Percentiles rank a stretch among this genome's conserved stretches.
phyloP scores from a whole-genome alignment of 805 yeast species.

The Wilhelminamyces savonicus region DNA sequence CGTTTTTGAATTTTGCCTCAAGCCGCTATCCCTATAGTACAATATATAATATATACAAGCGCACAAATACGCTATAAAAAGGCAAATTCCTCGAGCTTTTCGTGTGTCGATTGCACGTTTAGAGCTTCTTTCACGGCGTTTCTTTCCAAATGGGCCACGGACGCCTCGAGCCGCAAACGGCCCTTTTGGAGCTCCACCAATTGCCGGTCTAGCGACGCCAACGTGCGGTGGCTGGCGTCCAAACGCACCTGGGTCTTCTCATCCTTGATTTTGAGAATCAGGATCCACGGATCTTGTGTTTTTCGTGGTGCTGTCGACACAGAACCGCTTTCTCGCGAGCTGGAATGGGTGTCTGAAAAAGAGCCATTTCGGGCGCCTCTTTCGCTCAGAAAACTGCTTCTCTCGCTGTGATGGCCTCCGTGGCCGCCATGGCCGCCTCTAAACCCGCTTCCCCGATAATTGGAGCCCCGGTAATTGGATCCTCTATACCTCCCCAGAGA shows the following conservation, averaged over 20 bases:
- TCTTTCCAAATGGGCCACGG: conserved; percentile 6
- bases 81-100: conserved; percentile 45
- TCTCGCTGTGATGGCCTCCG: no score
- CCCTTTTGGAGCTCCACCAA: conserved; percentile 19
- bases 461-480: background rate
- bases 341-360: no score
- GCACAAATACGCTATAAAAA: conserved; percentile 18
- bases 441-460: conserved; percentile 2
- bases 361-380: no score
- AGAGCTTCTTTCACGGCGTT: conserved; percentile 27
- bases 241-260: conserved; percentile 16
- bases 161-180: conserved; percentile 10
- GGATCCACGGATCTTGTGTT: conserved; percentile 36
- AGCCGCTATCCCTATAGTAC: no score
- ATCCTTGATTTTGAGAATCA: conserved; percentile 21
- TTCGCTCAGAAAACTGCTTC: no score
- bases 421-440: background rate
- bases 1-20: no score
- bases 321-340: no score
- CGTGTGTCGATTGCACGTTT: conserved; percentile 33
- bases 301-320: conserved; percentile 2
- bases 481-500: no score
- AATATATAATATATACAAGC: background rate
- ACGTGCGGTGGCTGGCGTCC: conserved; percentile 20
- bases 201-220: conserved; percentile 16